Base-by-base conservation (phyloP, 306 rosid species). In the Begonia loranthoides region DNA sequence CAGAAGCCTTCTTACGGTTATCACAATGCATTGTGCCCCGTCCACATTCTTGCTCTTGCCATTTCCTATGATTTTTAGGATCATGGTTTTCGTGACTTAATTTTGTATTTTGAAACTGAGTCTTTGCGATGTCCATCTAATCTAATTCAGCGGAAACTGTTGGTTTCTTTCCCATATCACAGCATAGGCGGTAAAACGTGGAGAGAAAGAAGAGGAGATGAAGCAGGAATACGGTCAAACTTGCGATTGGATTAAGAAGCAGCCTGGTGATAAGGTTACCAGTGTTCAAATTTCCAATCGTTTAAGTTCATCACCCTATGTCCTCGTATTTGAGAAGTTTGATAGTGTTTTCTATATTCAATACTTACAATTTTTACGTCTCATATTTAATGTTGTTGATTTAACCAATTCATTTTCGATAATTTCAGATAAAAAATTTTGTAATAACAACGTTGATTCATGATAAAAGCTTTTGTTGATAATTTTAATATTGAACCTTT, bases 201-300 rank as follows among this genome's bases (percentile, higher is more conserved):
- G 80, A 56, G 99, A 86, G 55, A 86, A 64, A 67, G 95, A 82
- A 55, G 80, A 80, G 70, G 94, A 83, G 68, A 70, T 80, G 47
- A 86, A 92, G 70, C 88, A 83, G 76, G 99, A 83, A 62, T 86
- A 72, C 49, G 79, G 87, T 66, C 70, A 62, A 70, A 83, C 89
- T 34, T 83, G 95, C 79, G 99, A 92, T 53, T 92, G 96, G 96
- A 80, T 92, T 52, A 92, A 86, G 77, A 86, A 92, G 64, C 76
- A 64, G 56, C 73, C 86, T 77, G 96, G 93, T n/a, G 96, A 83
- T 54, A 92, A 76, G 69, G 99, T 92, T 61, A 88, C 99, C 13
- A 79, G 70, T 62, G 99, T 92, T 59, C 94, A 86, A 62, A 83
- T 92, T 55, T 86, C 99, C 50, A 86, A 66, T 59, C 84, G 99